Evolutionary conservation across 257 asterid genomes (phyloP), one percentile per base, ranked within the genome.

Genomic region (Linaria vulgaris): DNA sequence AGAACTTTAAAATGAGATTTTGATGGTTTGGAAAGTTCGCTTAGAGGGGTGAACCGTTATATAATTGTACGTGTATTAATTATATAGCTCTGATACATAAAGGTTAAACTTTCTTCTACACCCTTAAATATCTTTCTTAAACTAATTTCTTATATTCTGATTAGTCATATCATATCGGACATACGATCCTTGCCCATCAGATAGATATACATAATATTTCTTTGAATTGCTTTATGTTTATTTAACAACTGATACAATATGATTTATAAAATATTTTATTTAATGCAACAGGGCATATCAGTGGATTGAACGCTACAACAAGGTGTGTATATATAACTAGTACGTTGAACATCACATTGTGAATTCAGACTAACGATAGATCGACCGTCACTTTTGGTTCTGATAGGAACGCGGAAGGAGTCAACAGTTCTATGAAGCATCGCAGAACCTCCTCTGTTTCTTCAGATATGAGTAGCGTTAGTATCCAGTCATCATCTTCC

Each of bases 391-490:
- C 14, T 60, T 41, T 31, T 73, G 63, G 23, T 56, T 56, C 49
- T 62, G 63, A 23, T 27, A 87, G 97, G 86, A 71, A 69, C 66
- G 46, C 75, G 58, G 96, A 88, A 69, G 90, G 76, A 49, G 79
- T 46, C 61, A 69, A 69, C 75, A 76, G 67, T 67, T 69, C 85
- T 67, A 59, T 44, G 49, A 86, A 76, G 86, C 96, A 75, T 73
- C 78, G 83, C 44, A 86, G 96, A 83, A 88, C 70, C 23, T 72
- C 85, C 61, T 91, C 96, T 10, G 84, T 82, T 71, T 82, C 95
- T 62, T 88, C 99, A 51, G 99, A 89, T 69, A 82, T 85, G 77
- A 89, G 96, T 76, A 79, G 89, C 82, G 80, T 82, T 73, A 82
- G 85, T 76, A 74, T 79, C 52, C 69, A 67, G 56, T 79, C 87